Base-by-base conservation (phyloP, 192 early-diverging fungal species). In the Podila verticillata region DNA sequence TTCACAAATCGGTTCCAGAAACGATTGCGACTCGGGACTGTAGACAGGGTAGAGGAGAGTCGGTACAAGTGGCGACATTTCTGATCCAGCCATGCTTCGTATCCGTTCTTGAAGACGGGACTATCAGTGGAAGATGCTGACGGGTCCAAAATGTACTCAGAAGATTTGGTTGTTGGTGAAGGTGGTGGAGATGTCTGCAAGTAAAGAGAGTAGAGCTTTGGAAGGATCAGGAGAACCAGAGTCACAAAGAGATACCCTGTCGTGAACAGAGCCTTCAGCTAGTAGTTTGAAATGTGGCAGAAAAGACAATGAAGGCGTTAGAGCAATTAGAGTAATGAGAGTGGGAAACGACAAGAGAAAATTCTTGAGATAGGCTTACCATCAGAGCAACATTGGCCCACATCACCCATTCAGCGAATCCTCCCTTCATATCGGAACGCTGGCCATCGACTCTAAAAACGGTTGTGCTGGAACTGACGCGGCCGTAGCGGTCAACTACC, bases 371-470 rank as follows among this genome's bases (percentile, higher is more conserved):
- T 4, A 31, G 44, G n/a, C 85, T 84, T 85, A 93, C 88, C 24
- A 90, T 73, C 13, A 70, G 56, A 1, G 90, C 73, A 70, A 91
- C 87, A 61, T 89, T 74, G 54, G 87, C 84, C 60, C 82, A 84
- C 82, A 94, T 94, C 47, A 94, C 86, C 88, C 88, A 94, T 64
- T 92, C 88, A 47, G 92, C 93, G 24, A 87, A 75, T n/a, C 91
- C 87, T 34, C 88, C 92, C 48, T 91, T 87, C 62, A 91, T 87
- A 13, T 89, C 74, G 17, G 87, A 82, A 17, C 87, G 63, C 51
- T 88, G 49, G 5, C 87, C 87, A 68, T 95, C 91, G 7, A 95
- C 72, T 48, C 93, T 77, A 74, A 97, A 97, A n/a, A 85, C 71
- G 7, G 89, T 73, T 0, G 48, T 74, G 20, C 84, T 77, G 24